These are phyloP conservation scores for Parietichytrium sp. DNA, from an alignment of 108 stramenopile species.

Conservation along the genomic window DNA sequence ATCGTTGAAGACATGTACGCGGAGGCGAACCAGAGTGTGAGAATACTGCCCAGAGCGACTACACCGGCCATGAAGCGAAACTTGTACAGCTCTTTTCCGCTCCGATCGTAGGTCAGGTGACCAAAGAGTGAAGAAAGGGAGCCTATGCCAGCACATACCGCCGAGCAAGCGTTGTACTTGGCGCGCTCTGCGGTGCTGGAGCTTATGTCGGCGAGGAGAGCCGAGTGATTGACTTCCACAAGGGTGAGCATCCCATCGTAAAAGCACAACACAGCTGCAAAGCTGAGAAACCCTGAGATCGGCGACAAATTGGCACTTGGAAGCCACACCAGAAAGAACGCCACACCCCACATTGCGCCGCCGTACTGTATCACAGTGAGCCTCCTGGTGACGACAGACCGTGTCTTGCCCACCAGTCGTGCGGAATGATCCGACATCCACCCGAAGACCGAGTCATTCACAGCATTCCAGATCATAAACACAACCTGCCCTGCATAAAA, in stretches of 20 bases:
- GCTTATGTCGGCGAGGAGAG: constrained; percentile 38
- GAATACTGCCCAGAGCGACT: too few species aligned
- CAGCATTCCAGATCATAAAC: constrained; percentile 41
- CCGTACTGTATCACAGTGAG: neutral
- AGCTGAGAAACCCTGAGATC: neutral
- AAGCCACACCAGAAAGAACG: constrained; percentile 33
- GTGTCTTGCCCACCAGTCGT: neutral
- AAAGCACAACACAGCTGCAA: neutral
- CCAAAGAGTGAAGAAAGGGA: constrained; percentile 30
- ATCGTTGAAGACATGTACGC: too few species aligned
- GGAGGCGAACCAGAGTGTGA: too few species aligned
- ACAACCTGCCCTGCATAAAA: constrained; percentile 37
- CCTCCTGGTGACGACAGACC: neutral
- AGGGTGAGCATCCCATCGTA: constrained; percentile 40
- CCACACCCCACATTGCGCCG: constrained; percentile 22
- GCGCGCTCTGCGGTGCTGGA: neutral
- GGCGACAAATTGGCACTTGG: neutral
- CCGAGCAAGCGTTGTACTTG: constrained; percentile 26
- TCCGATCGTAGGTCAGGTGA: neutral
- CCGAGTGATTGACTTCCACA: constrained; percentile 43
- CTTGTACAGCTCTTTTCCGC: neutral
- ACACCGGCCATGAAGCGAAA: too few species aligned
- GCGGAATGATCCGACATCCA: constrained; percentile 38
- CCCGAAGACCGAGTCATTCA: constrained; percentile 42
- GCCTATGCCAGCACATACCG: neutral